Evolutionary conservation across 1,139 yeast species (phyloP), one percentile per base, ranked within the genome.

Genomic region (Pneumocystis sp.): DNA sequence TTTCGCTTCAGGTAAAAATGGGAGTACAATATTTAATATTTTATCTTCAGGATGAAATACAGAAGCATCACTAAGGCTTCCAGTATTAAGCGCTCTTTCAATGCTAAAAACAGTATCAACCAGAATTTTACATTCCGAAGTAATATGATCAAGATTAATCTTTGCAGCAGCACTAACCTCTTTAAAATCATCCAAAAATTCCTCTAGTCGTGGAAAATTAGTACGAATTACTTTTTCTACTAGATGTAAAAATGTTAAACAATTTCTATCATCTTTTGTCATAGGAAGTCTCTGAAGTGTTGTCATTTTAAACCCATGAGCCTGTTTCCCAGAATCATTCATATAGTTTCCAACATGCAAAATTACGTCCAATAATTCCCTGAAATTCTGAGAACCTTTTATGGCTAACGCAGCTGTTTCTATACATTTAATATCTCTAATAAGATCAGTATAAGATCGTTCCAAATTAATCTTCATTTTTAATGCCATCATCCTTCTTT

Each of bases 321-420:
- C 97, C 70, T 85, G 86, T 72, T 87, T 90, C 7, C 87, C 78
- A 42, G 80, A 76, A 72, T 89, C 96, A 74, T 93, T 93, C 97
- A 93, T 93, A 72, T 85, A 90, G 73, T 93, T 93, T 31, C 97
- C 98, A 67, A 93, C 85, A 25, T 87, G 86, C 69, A 90, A 81
- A 65, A 93, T 88, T 60, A 93, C 82, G 63, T 86, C 86, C 66
- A 93, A 78, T 10, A 91, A 82, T 67, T 82, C 81, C 69, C 83
- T 82, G 71, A 93, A 80, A 62, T 83, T 81, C n/a, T 79, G 79
- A 0, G 96, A 88, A 8, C 80, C 77, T 64, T 80, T 78, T n/a
- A 91, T 78, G 59, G 83, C 79, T 45, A 79, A 80, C 64, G 85
- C 80, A 0, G 95, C 96, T 61, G 79, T 81, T 70, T 89, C 96